Evolutionary conservation across 208 protist species (phyloP).

Genomic region (Phytomonas sp.): DNA sequence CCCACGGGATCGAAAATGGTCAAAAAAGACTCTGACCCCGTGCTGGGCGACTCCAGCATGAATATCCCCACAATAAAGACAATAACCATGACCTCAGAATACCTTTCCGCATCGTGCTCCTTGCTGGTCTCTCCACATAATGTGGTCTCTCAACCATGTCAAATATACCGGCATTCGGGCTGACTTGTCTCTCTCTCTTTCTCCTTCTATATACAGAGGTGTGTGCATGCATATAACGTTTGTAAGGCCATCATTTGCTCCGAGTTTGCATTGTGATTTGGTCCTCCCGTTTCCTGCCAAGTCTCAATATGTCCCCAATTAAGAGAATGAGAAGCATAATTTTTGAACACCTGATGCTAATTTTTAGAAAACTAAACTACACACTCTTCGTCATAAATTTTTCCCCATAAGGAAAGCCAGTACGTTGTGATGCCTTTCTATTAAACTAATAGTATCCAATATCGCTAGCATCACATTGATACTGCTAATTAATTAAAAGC

Average conservation of each 20-base stretch:
- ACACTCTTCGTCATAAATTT: not conserved
- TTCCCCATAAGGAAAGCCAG: not conserved
- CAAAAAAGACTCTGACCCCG: not conserved
- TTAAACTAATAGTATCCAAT: not conserved
- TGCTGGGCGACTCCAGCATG: not conserved
- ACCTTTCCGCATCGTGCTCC: not conserved
- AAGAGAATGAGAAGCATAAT: not conserved
- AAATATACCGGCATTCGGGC: not conserved
- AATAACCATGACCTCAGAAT: not conserved
- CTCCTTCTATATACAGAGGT: no score
- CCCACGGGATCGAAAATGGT: not conserved
- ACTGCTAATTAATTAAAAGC: not conserved
- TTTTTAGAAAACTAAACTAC: not conserved
- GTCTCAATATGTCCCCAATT: not conserved
- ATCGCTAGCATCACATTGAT: not conserved
- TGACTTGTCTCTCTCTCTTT: not conserved
- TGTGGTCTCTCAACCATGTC: not conserved
- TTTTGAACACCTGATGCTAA: not conserved
- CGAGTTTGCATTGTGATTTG: not conserved
- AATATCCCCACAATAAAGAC: not conserved
- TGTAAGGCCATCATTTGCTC: not conserved
- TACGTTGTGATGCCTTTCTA: not conserved
- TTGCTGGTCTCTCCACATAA: not conserved
- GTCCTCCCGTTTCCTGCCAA: not conserved
- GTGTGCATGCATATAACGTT: no score